Base-by-base conservation (phyloP, 495 filamentous ascomycete species). In the Hypoxylon cercidicola region DNA sequence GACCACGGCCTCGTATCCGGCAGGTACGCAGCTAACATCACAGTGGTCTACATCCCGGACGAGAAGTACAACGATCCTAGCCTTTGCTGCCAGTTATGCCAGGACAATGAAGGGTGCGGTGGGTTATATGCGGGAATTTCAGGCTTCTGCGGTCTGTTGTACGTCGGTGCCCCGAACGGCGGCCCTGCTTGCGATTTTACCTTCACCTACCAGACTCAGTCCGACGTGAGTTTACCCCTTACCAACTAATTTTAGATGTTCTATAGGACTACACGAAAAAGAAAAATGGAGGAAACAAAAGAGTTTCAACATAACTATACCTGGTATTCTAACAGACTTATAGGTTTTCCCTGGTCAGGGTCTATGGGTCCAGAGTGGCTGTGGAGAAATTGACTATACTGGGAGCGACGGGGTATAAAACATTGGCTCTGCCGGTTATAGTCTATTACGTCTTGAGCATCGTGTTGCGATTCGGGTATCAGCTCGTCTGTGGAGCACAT, bases 121-220 rank as follows among this genome's bases (percentile, higher is more conserved):
- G 74, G 81, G 75, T 70, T 85, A 71, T 81, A 86, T 84, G 62
- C 82, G 77, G 78, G 85, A 80, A 78, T 83, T 80, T 68, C 79
- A 79, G 74, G 60, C 16, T 40, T 28, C 32, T 64, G 67, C 55
- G 56, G 74, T 48, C 46, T 71, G 37, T 61, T 61, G 67, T 83
- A 69, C 70, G 74, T 71, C 61, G 72, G 72, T 21, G 55, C 40
- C 45, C 66, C 61, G 56, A 60, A 61, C 28, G 49, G 40, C 3
- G 49, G 48, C 20, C 28, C 62, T 6, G 23, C 51, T 7, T 70
- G 71, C 41, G 62, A 66, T 32, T 55, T 64, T n/a, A 28, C 39
- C 0, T 71, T 73, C 49, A 50, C 64, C 10, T 71, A 71, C 46
- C 52, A 51, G 32, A 65, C 60, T 4, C 41, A 55, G 12, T 19